Percentiles rank a stretch among this genome's conserved stretches.
Evolutionary conservation across 768 basidiomycete species (phyloP).

Genomic region (Lactarius quietus): DNA sequence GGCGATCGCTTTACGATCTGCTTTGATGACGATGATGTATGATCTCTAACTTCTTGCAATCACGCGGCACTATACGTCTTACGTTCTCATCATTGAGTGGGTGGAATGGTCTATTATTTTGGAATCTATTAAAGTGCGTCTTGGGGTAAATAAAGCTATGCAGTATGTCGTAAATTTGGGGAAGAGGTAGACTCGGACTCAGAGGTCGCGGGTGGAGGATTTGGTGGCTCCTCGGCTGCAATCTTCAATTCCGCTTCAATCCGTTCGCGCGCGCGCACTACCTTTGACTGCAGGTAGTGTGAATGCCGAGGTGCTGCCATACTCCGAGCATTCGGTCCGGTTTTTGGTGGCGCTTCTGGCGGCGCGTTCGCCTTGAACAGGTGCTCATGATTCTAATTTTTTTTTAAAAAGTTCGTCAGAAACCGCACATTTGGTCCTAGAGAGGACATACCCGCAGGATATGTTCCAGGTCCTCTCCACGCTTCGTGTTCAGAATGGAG

Average conservation of each 20-base stretch:
- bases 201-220: not conserved
- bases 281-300: slow-evolving; percentile 95
- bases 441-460: slow-evolving; percentile 60
- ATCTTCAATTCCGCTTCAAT: slow-evolving; percentile 78
- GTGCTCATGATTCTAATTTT: slow-evolving; percentile 84
- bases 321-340: slow-evolving; percentile 43
- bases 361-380: slow-evolving; percentile 88
- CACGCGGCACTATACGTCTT: not conserved
- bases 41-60: slow-evolving; percentile 1
- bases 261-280: slow-evolving; percentile 90
- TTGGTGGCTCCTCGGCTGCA: slow-evolving; percentile 29
- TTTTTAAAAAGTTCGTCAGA: not conserved
- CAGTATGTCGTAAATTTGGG: too few relatives aligned
- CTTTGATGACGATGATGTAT: slow-evolving; percentile 16
- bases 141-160: too few relatives aligned
- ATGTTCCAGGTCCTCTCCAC: slow-evolving; percentile 61
- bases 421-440: not conserved
- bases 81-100: not conserved
- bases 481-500: slow-evolving; percentile 85
- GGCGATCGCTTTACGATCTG: slow-evolving; percentile 12
- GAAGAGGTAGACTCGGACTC: too few relatives aligned
- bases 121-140: too few relatives aligned
- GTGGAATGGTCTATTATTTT: not conserved
- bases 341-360: slow-evolving; percentile 45
- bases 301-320: slow-evolving; percentile 53